These are phyloP conservation scores for Carex kokanica DNA, from an alignment of 176 grass and related monocot species.

Conservation along the genomic window DNA sequence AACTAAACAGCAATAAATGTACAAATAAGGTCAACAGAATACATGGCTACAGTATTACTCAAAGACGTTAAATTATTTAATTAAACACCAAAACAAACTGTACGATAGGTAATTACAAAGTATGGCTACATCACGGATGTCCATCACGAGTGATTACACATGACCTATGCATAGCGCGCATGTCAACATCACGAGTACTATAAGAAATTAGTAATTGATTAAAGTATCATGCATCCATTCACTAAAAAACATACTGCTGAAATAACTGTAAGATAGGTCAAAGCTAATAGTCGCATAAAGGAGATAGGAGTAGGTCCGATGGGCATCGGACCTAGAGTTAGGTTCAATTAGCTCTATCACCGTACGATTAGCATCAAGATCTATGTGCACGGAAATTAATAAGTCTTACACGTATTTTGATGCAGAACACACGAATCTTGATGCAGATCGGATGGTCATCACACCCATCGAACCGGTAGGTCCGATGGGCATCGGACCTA, in stretches of 20 bases:
- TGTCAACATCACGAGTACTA: slow-evolving; percentile 1
- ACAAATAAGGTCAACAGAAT: background rate
- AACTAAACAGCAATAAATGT: background rate
- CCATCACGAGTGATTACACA: background rate
- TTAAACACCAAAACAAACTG: background rate
- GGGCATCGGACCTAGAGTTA: too few species aligned
- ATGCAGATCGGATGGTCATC: too few species aligned
- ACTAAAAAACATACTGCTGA: background rate
- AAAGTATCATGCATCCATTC: background rate
- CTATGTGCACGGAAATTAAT: too few species aligned
- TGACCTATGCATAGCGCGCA: background rate
- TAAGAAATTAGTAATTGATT: slow-evolving; percentile 6
- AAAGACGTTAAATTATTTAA: background rate
- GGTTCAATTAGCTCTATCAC: too few species aligned
- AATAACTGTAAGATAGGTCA: background rate
- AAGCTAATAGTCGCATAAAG: background rate
- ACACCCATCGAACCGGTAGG: too few species aligned
- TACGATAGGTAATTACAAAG: background rate
- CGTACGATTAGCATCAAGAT: too few species aligned
- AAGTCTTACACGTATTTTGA: too few species aligned
- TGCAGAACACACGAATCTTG: too few species aligned
- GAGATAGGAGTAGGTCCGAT: too few species aligned
- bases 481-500: too few species aligned
- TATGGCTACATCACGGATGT: background rate
- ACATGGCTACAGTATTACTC: background rate